A percentile compares a stretch with the other conserved stretches of the same genome.
Conservation (phyloP, 768 basidiomycete genomes). For the Coprinopsis sp. region DNA sequence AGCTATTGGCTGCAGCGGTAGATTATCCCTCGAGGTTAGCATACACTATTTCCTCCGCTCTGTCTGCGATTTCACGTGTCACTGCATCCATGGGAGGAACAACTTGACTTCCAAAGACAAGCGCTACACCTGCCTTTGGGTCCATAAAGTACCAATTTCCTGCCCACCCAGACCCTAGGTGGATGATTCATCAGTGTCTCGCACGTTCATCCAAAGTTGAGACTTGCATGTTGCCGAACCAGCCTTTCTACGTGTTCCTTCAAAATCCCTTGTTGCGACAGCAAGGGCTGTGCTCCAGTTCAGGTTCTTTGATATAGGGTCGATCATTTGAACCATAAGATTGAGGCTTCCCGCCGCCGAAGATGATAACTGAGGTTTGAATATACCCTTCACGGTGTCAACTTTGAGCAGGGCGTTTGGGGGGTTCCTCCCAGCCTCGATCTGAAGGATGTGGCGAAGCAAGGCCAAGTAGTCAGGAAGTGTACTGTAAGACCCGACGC, state of each 20-base stretch:
- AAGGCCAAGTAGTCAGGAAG: slow-evolving; percentile 24
- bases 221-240: slow-evolving; percentile 29
- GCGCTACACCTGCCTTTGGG: slow-evolving; percentile 28
- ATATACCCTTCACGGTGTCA: slow-evolving; percentile 17
- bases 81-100: slow-evolving; percentile 20
- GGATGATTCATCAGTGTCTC: too few relatives aligned
- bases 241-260: slow-evolving; percentile 24
- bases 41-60: slow-evolving; percentile 27
- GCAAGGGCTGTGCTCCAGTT: slow-evolving; percentile 27
- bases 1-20: background rate
- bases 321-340: background rate
- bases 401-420: slow-evolving; percentile 15
- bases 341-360: slow-evolving; percentile 4
- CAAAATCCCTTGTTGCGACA: slow-evolving; percentile 21
- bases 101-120: slow-evolving; percentile 30
- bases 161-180: slow-evolving; percentile 35
- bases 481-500: slow-evolving; percentile 22
- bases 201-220: background rate
- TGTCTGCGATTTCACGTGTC: slow-evolving; percentile 16
- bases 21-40: background rate
- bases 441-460: slow-evolving; percentile 26
- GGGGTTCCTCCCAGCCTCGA: slow-evolving; percentile 15
- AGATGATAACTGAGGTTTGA: slow-evolving; percentile 13
- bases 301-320: slow-evolving; percentile 10
- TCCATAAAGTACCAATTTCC: slow-evolving; percentile 28